Base-by-base conservation (phyloP, 2,329 filamentous ascomycete genomes). In the Scopulariopsis brevicaulis region DNA sequence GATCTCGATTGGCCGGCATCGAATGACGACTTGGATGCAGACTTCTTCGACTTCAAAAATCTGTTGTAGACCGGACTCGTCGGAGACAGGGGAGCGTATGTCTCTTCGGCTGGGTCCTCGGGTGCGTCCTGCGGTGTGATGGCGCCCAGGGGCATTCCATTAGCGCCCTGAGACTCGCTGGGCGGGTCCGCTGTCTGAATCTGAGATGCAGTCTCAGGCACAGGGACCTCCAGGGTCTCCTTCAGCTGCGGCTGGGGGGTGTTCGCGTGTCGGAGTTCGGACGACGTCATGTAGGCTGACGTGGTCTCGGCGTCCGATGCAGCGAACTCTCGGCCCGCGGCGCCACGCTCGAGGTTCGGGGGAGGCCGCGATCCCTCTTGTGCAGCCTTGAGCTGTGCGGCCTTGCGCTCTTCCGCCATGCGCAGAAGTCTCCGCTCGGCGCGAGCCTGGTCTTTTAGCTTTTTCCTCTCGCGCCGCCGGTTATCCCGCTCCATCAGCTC, bases 401-500 rank as follows among this genome's bases (percentile, higher is more conserved):
- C 77, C 60, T 70, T 79, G 65, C 87, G 84, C 63, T 82, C 83
- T 65, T 92, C 88, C 56, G 84, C 85, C 61, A 82, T 79, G 56
- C 82, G 78, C 48, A 84, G 79, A 25, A 94, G 72, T 59, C 81
- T 83, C 57, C 80, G 79, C 63, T 87, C 83, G 25, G 85, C 72
- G 62, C 80, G 83, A 61, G 90, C 84, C 61, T 84, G 82, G 24
- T 93, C 86, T 43, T 79, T 78, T 59, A 81, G 76, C 57, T 80
- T 82, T 71, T 89, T 92, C 68, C 84, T 84, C 63, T 96, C 89
- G 62, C 81, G 84, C 59, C 94, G 82, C 65, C 92, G 83, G 63
- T 86, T 80, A 66, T 99, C 94, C 60, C 94, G 79, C 65, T 99
- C 94, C 82, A 99, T 87, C 34, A 97, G 77, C 67, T 96, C 89